These are phyloP conservation scores for Selenicereus undatus DNA, from an alignment of 148 eudicot species.

Conservation along the genomic window DNA sequence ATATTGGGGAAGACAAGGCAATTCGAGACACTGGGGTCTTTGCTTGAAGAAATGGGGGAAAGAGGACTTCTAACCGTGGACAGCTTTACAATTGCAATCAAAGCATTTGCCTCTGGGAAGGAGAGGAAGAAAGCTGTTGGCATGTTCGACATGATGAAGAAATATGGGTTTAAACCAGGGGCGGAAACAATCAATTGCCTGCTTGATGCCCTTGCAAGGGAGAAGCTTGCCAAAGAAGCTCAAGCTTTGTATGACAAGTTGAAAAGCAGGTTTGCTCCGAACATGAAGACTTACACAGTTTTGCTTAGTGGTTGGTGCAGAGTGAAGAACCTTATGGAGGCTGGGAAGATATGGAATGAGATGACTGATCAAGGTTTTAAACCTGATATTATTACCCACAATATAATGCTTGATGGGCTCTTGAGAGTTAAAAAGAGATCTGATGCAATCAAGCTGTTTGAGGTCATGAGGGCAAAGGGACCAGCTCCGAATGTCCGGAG, in stretches of 20 bases:
- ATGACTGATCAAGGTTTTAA: conserved; percentile 75
- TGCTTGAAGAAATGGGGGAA: conserved; percentile 85
- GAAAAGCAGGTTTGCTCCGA: conserved; percentile 54
- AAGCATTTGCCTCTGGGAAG: conserved; percentile 59
- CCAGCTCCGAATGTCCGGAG: conserved; percentile 69
- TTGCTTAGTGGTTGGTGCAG: conserved; percentile 81
- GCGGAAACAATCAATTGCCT: conserved; percentile 63
- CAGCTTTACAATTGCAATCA: conserved; percentile 61
- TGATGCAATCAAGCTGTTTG: conserved; percentile 76
- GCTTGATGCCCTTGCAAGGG: conserved; percentile 66
- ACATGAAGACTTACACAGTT: conserved; percentile 50
- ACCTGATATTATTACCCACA: conserved; percentile 73
- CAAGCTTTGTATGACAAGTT: conserved; percentile 55
- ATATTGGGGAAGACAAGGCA: conserved; percentile 81
- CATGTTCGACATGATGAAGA: conserved; percentile 85
- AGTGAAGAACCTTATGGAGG: conserved; percentile 75
- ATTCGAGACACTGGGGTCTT: conserved; percentile 74
- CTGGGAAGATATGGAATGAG: conserved; percentile 82
- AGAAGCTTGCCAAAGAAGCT: conserved; percentile 77
- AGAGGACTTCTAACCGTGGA: conserved; percentile 62
- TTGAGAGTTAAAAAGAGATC: conserved; percentile 59
- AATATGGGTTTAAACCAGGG: conserved; percentile 55
- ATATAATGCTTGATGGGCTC: conserved; percentile 80
- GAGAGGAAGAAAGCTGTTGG: conserved; percentile 81
- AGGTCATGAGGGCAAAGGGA: conserved; percentile 83